phyloP scores from a whole-genome alignment of 306 rosid species.

The Fagus crenata region DNA sequence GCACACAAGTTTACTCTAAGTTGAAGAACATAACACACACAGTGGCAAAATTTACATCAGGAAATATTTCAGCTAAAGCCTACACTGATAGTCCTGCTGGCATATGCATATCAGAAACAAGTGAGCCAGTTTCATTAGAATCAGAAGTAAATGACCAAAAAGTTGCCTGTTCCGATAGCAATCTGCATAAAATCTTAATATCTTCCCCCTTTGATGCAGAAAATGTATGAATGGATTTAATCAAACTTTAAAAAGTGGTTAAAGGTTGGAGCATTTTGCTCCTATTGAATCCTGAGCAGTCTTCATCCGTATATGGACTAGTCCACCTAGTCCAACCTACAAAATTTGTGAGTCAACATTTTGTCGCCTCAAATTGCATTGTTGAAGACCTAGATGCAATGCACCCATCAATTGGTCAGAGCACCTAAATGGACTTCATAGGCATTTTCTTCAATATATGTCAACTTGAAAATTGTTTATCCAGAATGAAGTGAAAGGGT shows the following conservation, averaged over 20 bases:
- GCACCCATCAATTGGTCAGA: constrained; percentile 18
- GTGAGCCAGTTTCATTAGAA: background rate
- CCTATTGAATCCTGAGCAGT: too few relatives aligned
- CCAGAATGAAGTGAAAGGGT: constrained; percentile 21
- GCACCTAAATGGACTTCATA: constrained; percentile 1
- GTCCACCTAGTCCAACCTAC: too few relatives aligned
- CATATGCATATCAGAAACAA: background rate
- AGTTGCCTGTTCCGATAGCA: background rate
- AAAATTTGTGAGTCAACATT: too few relatives aligned
- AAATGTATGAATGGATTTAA: background rate
- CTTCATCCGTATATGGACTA: too few relatives aligned
- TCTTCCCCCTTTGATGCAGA: background rate
- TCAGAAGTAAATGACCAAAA: too few relatives aligned
- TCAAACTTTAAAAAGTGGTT: too few relatives aligned
- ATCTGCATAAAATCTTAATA: background rate
- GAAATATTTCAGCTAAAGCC: background rate
- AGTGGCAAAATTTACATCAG: constrained; percentile 4
- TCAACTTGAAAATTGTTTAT: constrained; percentile 11
- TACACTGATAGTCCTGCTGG: constrained; percentile 5
- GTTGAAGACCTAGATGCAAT: background rate
- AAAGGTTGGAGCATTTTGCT: too few relatives aligned
- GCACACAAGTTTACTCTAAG: background rate
- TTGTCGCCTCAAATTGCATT: too few relatives aligned
- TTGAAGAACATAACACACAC: background rate
- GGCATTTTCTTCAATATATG: constrained; percentile 8